Evolutionary conservation across 139 green algal species (phyloP).

Genomic region (Picochlorum costavermella): DNA sequence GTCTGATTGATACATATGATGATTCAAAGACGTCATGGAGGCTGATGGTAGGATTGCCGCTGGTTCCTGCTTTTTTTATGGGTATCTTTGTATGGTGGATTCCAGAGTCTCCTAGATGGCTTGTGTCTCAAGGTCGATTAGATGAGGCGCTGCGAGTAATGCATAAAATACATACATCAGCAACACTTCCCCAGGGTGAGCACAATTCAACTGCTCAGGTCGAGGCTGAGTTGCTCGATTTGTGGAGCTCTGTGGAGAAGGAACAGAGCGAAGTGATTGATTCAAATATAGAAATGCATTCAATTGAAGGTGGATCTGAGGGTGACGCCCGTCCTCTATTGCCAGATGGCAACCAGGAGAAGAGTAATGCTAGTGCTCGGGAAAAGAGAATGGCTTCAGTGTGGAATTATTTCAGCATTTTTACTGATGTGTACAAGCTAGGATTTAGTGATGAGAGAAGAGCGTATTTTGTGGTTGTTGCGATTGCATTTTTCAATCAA

Average conservation of each 20-base stretch:
- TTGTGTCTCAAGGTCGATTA: conserved; percentile 54
- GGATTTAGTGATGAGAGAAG: background rate
- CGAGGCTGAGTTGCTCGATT: conserved; percentile 71
- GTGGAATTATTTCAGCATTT: no score
- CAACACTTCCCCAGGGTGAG: conserved; percentile 21
- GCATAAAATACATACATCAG: conserved; percentile 32
- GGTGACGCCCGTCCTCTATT: background rate
- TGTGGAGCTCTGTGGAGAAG: conserved; percentile 72
- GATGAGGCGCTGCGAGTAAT: conserved; percentile 64
- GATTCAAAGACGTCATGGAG: conserved; percentile 39
- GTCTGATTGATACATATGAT: conserved; percentile 28
- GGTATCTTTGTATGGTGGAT: conserved; percentile 47
- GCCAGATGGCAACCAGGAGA: conserved; percentile 28
- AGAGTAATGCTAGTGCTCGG: background rate
- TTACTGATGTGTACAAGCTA: background rate
- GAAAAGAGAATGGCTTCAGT: background rate
- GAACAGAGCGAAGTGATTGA: conserved; percentile 33
- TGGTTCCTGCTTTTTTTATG: conserved; percentile 34
- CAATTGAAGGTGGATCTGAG: background rate
- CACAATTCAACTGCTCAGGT: conserved; percentile 35
- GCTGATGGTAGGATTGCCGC: conserved; percentile 60
- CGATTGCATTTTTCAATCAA: conserved; percentile 72
- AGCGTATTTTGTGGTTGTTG: conserved; percentile 49
- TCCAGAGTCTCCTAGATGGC: conserved; percentile 73
- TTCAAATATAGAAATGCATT: conserved; percentile 6